Evolutionary conservation across 306 rosid species (phyloP).

Genomic region (Herpetospermum pedunculosum): DNA sequence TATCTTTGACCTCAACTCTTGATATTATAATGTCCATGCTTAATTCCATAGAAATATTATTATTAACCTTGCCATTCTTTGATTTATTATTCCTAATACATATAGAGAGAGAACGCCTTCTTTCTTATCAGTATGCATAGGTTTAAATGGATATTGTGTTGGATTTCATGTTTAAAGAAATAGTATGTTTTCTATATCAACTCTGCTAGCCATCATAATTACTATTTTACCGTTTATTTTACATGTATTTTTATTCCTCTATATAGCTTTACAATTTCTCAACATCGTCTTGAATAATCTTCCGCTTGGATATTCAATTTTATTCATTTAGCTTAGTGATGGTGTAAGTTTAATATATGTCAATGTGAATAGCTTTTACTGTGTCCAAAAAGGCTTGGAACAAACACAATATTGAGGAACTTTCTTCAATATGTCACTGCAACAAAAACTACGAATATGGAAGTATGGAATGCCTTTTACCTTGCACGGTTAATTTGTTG

Average conservation of each 20-base stretch:
- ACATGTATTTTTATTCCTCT: neutral
- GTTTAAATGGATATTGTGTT: neutral
- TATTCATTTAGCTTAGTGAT: neutral
- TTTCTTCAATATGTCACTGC: neutral
- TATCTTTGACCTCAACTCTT: conserved; percentile 5
- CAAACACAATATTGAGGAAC: neutral
- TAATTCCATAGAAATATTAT: neutral
- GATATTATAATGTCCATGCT: neutral
- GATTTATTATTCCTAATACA: neutral
- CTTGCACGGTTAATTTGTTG: neutral
- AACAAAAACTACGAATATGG: neutral
- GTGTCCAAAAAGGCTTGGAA: neutral
- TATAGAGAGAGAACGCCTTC: neutral
- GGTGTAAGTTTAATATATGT: neutral
- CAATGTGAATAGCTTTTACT: neutral
- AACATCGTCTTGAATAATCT: neutral
- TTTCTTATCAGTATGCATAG: neutral
- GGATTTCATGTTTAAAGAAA: neutral
- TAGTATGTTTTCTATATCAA: neutral
- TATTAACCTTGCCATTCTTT: neutral
- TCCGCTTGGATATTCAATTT: neutral
- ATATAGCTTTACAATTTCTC: neutral
- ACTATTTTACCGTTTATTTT: neutral
- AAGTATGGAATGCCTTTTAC: neutral
- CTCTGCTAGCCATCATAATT: neutral